Percentiles rank a stretch among this genome's conserved stretches.
Conservation (phyloP, 305 asterid species). For the Rubia balearica region DNA sequence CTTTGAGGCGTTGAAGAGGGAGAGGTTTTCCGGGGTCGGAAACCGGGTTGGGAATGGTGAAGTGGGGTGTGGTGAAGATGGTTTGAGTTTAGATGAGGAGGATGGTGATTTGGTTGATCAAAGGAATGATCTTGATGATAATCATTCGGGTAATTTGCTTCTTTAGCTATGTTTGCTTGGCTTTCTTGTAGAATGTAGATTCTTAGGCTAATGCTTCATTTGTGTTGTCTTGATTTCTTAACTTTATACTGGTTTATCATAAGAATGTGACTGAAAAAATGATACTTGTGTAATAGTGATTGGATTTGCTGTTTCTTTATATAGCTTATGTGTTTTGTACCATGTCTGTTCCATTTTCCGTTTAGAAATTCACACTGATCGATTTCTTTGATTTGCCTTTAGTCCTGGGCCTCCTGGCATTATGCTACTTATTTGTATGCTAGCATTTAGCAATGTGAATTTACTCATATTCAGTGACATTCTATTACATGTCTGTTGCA, state of each 20-base stretch:
- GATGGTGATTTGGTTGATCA: slow-evolving; percentile 28
- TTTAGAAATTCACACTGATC: background rate
- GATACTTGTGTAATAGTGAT: too few relatives aligned
- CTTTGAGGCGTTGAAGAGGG: slow-evolving; percentile 36
- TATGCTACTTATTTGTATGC: background rate
- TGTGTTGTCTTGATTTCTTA: too few relatives aligned
- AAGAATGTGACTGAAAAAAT: too few relatives aligned
- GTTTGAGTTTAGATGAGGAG: slow-evolving; percentile 22
- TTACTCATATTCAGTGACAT: slow-evolving; percentile 25
- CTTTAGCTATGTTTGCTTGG: too few relatives aligned
- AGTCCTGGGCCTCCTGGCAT: background rate
- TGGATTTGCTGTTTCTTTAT: too few relatives aligned
- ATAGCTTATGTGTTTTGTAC: background rate
- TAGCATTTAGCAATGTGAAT: background rate
- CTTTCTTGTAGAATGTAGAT: too few relatives aligned
- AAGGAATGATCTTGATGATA: slow-evolving; percentile 24
- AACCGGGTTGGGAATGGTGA: slow-evolving; percentile 18
- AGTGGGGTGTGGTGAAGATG: slow-evolving; percentile 23
- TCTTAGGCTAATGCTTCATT: too few relatives aligned
- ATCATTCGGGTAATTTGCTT: slow-evolving; percentile 39
- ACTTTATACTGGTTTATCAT: too few relatives aligned
- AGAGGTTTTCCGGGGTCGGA: slow-evolving; percentile 34
- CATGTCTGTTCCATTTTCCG: background rate
- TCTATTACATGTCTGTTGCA: slow-evolving; percentile 50
- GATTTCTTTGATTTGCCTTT: background rate